Evolutionary conservation across 2,329 filamentous ascomycete genomes (phyloP).

Genomic region (Epichloe baconii): DNA sequence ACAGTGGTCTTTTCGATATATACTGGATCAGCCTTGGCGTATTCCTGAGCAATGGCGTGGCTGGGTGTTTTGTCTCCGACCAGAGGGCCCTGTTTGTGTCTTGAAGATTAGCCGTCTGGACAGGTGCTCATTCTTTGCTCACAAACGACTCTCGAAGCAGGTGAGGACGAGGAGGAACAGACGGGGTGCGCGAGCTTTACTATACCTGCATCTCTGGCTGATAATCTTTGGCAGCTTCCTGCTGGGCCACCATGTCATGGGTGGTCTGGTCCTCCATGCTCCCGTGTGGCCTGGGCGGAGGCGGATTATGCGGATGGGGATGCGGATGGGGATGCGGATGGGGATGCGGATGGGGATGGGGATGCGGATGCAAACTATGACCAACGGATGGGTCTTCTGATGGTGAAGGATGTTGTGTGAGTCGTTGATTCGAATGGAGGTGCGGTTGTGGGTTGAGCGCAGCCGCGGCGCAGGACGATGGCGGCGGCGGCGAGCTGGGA

Average conservation of each 20-base stretch:
- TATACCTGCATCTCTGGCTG: constrained; percentile 43
- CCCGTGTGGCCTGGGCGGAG: constrained; percentile 8
- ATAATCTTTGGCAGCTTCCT: constrained; percentile 46
- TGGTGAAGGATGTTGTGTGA: constrained; percentile 1
- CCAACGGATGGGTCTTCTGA: constrained; percentile 3
- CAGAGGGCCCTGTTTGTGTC: constrained; percentile 54
- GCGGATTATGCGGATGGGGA: constrained; percentile 5
- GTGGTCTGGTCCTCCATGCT: constrained; percentile 22
- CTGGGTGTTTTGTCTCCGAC: constrained; percentile 70
- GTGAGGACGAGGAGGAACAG: too few relatives aligned
- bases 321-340: constrained; percentile 4
- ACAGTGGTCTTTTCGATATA: constrained; percentile 83
- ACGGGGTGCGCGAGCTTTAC: constrained; percentile 20
- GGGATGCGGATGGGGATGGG: neutral
- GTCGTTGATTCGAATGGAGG: constrained; percentile 3
- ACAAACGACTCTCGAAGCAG: too few relatives aligned
- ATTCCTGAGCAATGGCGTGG: constrained; percentile 67
- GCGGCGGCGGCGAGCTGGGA: constrained; percentile 3
- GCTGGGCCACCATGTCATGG: constrained; percentile 42
- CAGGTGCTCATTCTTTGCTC: too few relatives aligned
- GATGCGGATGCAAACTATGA: constrained; percentile 5
- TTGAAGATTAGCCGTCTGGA: neutral
- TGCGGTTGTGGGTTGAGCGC: constrained; percentile 7
- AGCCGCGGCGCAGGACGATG: constrained; percentile 5
- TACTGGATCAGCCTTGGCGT: constrained; percentile 73